Evolutionary conservation across 1,284 basidiomycete species (phyloP).

Genomic region (Omphalotus olearius): DNA sequence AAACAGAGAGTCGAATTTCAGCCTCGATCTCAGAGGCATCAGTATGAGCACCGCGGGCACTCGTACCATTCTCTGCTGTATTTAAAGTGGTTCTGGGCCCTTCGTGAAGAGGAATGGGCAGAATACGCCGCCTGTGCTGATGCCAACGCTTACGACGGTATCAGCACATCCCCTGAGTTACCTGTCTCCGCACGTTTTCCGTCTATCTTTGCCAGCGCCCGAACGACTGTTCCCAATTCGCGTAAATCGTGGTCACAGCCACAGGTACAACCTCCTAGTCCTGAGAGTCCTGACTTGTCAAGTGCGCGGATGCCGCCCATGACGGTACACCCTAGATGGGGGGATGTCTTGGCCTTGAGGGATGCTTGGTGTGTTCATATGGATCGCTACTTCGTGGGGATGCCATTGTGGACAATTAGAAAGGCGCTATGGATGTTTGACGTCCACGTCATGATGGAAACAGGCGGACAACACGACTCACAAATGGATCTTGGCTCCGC

Average conservation of each 20-base stretch:
- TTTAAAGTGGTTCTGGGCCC: slow-evolving; percentile 56
- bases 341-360: slow-evolving; percentile 52
- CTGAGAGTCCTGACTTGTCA: neutral
- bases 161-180: slow-evolving; percentile 21
- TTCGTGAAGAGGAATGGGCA: slow-evolving; percentile 46
- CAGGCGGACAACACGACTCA: too few species aligned
- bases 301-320: slow-evolving; percentile 25
- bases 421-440: slow-evolving; percentile 61
- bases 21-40: slow-evolving; percentile 23
- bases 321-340: slow-evolving; percentile 58
- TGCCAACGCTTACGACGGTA: slow-evolving; percentile 20
- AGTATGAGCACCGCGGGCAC: slow-evolving; percentile 47
- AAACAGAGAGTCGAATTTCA: slow-evolving; percentile 14
- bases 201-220: slow-evolving; percentile 8
- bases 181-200: slow-evolving; percentile 1
- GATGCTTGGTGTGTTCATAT: slow-evolving; percentile 50
- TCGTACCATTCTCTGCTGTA: slow-evolving; percentile 54
- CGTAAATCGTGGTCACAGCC: slow-evolving; percentile 17
- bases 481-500: too few species aligned
- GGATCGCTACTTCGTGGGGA: slow-evolving; percentile 53
- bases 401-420: slow-evolving; percentile 57
- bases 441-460: slow-evolving; percentile 27
- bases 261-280: slow-evolving; percentile 13
- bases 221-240: slow-evolving; percentile 1
- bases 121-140: slow-evolving; percentile 30